Percentiles rank a stretch among this genome's conserved stretches.
Evolutionary conservation across 805 yeast genomes (phyloP).

Genomic region (Saturnispora zaruensis): DNA sequence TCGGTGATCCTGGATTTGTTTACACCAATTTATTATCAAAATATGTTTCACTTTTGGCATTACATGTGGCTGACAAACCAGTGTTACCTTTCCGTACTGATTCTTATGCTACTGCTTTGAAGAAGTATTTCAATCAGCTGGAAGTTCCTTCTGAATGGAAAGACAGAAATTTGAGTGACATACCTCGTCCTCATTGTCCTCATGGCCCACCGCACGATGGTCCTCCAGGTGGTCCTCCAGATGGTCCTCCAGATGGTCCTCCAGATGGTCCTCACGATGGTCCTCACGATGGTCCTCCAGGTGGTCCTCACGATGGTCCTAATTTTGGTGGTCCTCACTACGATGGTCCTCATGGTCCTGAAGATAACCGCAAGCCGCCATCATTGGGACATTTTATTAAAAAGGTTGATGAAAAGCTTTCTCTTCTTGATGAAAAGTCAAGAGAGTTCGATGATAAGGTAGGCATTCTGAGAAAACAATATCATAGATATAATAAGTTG

Average conservation of each 20-base stretch:
- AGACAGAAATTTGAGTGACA: neutral
- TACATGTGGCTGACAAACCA: constrained; percentile 42
- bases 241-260: neutral
- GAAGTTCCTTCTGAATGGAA: constrained; percentile 23
- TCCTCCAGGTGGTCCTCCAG: neutral
- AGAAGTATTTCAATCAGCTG: constrained; percentile 37
- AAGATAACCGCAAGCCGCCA: neutral
- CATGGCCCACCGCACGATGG: neutral
- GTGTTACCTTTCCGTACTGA: constrained; percentile 34
- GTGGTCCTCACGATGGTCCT: neutral
- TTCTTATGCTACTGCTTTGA: constrained; percentile 47
- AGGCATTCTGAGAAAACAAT: constrained; percentile 16
- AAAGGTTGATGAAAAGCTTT: constrained; percentile 23
- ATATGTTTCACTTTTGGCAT: constrained; percentile 40
- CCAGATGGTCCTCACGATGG: neutral
- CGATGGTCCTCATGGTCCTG: neutral
- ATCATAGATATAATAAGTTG: constrained; percentile 20
- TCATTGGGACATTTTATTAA: constrained; percentile 21
- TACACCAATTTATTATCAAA: constrained; percentile 50
- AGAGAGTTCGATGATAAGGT: constrained; percentile 22
- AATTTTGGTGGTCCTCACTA: neutral
- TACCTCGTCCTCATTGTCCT: neutral
- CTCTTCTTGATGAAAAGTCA: constrained; percentile 19
- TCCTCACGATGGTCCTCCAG: neutral
- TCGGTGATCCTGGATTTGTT: constrained; percentile 55